Evolutionary conservation across 257 asterid species (phyloP), one percentile per base, ranked within the genome.

Genomic region (Nicotiana knightiana): DNA sequence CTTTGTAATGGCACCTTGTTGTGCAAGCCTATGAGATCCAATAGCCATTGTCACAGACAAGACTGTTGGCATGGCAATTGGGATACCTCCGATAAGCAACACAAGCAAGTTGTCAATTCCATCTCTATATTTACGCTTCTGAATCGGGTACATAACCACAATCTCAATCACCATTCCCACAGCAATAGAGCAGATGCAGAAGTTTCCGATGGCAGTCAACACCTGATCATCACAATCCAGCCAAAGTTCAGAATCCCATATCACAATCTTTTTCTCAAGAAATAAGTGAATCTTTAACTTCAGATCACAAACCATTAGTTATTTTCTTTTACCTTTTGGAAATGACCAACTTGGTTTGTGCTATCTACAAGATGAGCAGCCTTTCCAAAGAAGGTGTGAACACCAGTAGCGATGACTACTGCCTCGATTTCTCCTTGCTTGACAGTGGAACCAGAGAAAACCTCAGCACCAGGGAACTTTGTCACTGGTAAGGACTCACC

Each of bases 351-450:
- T 77, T 93, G 91, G 92, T 92, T 91, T 86, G 99, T 95, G 95
- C 93, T 93, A 37, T 95, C 98, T 4, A 95, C 99, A 67, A 93
- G 98, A 83, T 95, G 99, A 37, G 99, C 99, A 78, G 99, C 99
- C 84, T 93, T 95, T 16, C 99, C 99, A 78, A 95, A 95, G 89
- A 95, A 95, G 87, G 98, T 92, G 84, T 95, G 94, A n/a, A 95
- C 95, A 17, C 99, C 99, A 1, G 98, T 95, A 86, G 98, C 99
- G 16, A 94, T 93, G 39, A 94, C 97, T 2, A 94, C 90, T 3
- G 98, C 97, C 86, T 94, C 97, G 13, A 94, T 83, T 77, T 95
- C 99, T 10, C 99, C 99, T 81, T 95, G 99, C 88, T 95, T 95
- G 85, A 97, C 91, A 37, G 99, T 95, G 81, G 98, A 95, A 28